Conservation (phyloP, 192 early-diverging fungal genomes). For the Polychytrium aggregatum region DNA sequence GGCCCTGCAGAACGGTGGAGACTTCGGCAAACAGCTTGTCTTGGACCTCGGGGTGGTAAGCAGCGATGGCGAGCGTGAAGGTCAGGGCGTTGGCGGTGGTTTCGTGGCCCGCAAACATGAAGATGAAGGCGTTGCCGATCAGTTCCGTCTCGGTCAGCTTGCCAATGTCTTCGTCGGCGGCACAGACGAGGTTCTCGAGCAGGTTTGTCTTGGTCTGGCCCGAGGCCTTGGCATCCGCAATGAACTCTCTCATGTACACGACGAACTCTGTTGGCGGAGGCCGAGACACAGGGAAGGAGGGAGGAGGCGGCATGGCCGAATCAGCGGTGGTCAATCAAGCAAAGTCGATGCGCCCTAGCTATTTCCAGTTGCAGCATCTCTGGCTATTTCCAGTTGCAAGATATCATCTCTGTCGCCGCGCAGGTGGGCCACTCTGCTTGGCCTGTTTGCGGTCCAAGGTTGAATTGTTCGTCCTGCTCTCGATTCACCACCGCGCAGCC, state of each 20-base stretch:
- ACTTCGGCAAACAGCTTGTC: slow-evolving; percentile 29
- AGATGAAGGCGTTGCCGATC: slow-evolving; percentile 29
- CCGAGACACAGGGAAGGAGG: too few species aligned
- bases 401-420: too few species aligned
- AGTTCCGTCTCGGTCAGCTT: slow-evolving; percentile 17
- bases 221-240: slow-evolving; percentile 5
- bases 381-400: too few species aligned
- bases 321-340: too few species aligned
- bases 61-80: slow-evolving; percentile 27
- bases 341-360: not conserved
- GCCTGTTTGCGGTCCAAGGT: too few species aligned
- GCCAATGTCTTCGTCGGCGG: slow-evolving; percentile 4
- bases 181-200: slow-evolving; percentile 10
- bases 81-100: slow-evolving; percentile 36
- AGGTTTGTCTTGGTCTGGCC: slow-evolving; percentile 11
- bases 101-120: slow-evolving; percentile 47
- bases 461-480: too few species aligned
- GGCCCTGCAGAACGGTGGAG: not conserved
- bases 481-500: too few species aligned
- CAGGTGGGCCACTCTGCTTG: too few species aligned
- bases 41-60: slow-evolving; percentile 28
- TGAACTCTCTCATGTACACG: slow-evolving; percentile 11
- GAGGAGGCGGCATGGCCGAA: too few species aligned
- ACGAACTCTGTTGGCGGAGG: slow-evolving; percentile 10
- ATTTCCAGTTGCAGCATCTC: too few species aligned